These are phyloP conservation scores for Marvania coccoides DNA, from an alignment of 139 green algal species.

Conservation along the genomic window DNA sequence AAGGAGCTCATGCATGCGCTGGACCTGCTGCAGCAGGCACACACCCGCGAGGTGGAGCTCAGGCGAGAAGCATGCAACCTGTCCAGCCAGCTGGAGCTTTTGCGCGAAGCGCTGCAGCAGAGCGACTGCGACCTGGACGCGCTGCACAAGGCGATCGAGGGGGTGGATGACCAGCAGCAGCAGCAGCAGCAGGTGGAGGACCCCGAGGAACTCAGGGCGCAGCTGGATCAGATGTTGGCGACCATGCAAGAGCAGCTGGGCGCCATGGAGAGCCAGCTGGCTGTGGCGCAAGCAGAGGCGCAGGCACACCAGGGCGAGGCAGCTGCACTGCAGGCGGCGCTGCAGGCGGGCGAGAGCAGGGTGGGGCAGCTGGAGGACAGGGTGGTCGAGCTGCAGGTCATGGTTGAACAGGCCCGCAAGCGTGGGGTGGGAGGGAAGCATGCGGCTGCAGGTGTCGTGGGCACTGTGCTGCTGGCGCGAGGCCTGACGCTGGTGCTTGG, in stretches of 20 bases:
- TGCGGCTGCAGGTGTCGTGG: too few species aligned
- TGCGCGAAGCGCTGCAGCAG: not conserved
- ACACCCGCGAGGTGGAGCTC: constrained; percentile 14
- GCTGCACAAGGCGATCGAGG: not conserved
- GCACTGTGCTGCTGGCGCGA: too few species aligned
- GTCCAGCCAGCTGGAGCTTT: not conserved
- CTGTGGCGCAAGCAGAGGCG: not conserved
- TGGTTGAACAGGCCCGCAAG: too few species aligned
- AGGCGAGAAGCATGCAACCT: not conserved
- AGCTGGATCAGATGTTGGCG: too few species aligned
- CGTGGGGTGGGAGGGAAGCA: too few species aligned
- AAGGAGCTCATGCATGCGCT: constrained; percentile 16
- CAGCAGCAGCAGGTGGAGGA: not conserved
- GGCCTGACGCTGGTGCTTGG: too few species aligned
- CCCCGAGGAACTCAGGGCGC: not conserved
- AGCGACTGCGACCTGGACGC: not conserved
- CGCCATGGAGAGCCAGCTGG: not conserved
- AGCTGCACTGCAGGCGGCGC: too few species aligned
- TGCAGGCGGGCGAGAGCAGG: too few species aligned
- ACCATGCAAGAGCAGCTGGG: not conserved
- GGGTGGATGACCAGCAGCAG: too few species aligned
- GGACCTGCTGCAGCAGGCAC: constrained; percentile 4
- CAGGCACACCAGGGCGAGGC: not conserved
- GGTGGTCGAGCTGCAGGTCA: too few species aligned
- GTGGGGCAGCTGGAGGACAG: too few species aligned